Evolutionary conservation across 2,329 filamentous ascomycete genomes (phyloP), one percentile per base, ranked within the genome.

Genomic region (Fusarium transvaalense): DNA sequence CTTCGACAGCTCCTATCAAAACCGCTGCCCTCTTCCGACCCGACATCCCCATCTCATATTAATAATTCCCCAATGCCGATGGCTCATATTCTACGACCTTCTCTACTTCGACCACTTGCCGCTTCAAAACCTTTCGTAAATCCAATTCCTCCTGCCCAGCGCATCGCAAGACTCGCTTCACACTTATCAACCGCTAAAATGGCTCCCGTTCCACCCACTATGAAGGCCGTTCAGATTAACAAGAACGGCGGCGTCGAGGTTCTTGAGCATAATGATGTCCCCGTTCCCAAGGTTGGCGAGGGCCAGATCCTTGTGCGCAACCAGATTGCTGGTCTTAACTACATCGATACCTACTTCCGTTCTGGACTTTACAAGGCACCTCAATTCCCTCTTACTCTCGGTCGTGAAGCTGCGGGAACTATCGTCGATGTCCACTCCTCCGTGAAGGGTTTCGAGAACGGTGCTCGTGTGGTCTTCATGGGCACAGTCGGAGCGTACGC

Each of bases 291-390:
- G 50, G 87, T 86, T 3, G 82, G 87, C 35, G 87, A 90, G n/a
- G 90, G 89, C 61, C 85, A 97, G 71, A 80, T 97, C 23, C 86
- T 97, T 6, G 87, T 97, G 61, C 91, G 91, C 80, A 97, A 97
- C 79, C 88, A 90, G 68, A 92, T 87, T 76, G 85, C 91, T 48
- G 94, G 94, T 62, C 83, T 97, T 64, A 97, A 97, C 81, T 97
- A 87, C 81, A 97, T 97, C 75, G 94, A 97, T 80, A 97, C 83
- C 38, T 97, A 97, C 81, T 97, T 94, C 86, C 93, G 94, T 77
- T 89, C 86, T 14, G 94, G 94, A 13, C 87, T 97, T 51, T 97
- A 97, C 83, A 82, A 84, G 13, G 82, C 89, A 2, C 85, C 91
- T 1, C 43, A 62, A 3, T 88, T 92, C 72, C 94, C 94, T 6